Evolutionary conservation across 139 green algal genomes (phyloP), one percentile per base, ranked within the genome.

Genomic region (Gonium pectorale): DNA sequence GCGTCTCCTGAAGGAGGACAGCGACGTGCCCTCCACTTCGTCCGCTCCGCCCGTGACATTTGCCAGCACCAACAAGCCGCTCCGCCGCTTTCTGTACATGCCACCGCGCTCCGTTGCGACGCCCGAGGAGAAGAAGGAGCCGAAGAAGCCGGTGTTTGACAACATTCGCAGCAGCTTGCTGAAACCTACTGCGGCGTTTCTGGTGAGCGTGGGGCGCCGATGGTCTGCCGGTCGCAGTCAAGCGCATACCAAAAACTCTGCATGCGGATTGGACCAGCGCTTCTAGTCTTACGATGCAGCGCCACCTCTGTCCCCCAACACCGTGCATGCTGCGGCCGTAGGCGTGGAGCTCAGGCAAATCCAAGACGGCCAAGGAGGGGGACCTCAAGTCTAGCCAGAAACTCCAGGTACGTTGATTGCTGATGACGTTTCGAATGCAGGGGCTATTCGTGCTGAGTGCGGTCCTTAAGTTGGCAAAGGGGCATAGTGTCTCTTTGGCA

Each of bases 101-200:
- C 15, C 31, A 40, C 49, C 80, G 38, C 80, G 67, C 15, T 19
- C n/a, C 38, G 71, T 38, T 21, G 41, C 52, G 19, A 72, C 75
- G 15, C 68, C 68, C 27, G 83, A 88, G 37, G 73, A 81, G 38
- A 82, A 88, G 63, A 83, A 83, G 72, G 62, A 82, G 70, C 68
- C 62, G 2, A 75, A 83, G 40, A 83, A 59, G 73, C 77, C 62
- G 4, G 31, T 88, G 15, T 88, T 88, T 33, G 83, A 81, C 73
- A 88, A 88, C 43, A 88, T 88, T 46, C 68, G 83, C 33, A 73
- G 56, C 60, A 83, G 64, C 29, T 43, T 88, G 49, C 83, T 88
- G 1, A 38, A 64, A 24, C 83, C 83, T 1, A 88, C 83, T 0
- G 69, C 59, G n/a, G 83, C 83, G 7, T 88, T 88, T 63, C 49